Evolutionary conservation across 768 basidiomycete species (phyloP), one percentile per base, ranked within the genome.

Genomic region (Sarcomyxa edulis): DNA sequence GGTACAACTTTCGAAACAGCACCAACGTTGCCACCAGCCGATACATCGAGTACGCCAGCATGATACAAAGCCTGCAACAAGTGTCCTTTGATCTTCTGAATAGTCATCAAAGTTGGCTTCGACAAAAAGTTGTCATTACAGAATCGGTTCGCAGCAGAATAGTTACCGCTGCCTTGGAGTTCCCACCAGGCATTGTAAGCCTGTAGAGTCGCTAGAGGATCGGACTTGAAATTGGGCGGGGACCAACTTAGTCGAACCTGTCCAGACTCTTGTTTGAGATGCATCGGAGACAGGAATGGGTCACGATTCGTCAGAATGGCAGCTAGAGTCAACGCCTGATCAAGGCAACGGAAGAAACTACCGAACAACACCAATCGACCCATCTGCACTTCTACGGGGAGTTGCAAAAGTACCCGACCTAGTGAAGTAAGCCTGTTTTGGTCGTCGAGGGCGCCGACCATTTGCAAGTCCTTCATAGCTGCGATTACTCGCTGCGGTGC

Each of bases 261-360:
- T 26, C 76, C 67, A 2, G 93, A 82, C 52, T 89, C 76, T 7
- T 59, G 54, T 60, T 86, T 89, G 39, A 84, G 65, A 35, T 82
- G 78, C 58, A 84, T 73, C 0, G 94, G 94, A 0, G 83, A 76
- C 40, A 94, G 58, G 69, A 96, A 97, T 5, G 93, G 90, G 43
- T 95, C 92, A 22, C 93, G 84, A 48, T 88, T 86, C 10, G 87
- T 80, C 48, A 96, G 63, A 49, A 96, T 83, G 5, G 91, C 90
- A n/a, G 94, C 93, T 33, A 96, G 73, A 4, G 91, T 89, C 45
- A 97, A 59, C 0, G 89, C 87, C 35, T 81, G 76, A 55, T 93
- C 87, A 28, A 97, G 68, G 60, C 93, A 96, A 42, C 85, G 78
- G 79, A 95, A 95, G 69, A 96, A 88, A 52, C 81, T 78, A 12